These are phyloP conservation scores for Fusarium subglutinans DNA, from an alignment of 2,329 filamentous ascomycete species.

Conservation along the genomic window DNA sequence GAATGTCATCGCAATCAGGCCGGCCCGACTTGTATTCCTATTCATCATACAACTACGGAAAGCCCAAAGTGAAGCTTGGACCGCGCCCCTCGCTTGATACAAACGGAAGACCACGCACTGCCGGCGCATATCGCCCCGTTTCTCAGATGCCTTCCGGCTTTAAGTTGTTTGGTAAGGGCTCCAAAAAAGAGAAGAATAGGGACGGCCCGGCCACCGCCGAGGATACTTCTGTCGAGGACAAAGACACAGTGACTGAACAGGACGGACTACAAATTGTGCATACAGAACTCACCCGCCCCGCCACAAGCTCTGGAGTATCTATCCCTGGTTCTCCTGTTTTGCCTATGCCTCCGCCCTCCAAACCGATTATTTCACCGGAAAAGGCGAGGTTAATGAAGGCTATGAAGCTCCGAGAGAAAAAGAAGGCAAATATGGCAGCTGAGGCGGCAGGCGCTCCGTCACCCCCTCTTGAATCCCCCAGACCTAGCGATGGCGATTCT, in stretches of 20 bases:
- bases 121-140: slow-evolving; percentile 73
- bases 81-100: slow-evolving; percentile 81
- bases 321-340: slow-evolving; percentile 51
- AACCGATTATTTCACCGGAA: slow-evolving; percentile 78
- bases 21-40: slow-evolving; percentile 62
- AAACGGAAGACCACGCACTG: slow-evolving; percentile 68
- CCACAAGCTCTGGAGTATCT: slow-evolving; percentile 57
- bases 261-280: slow-evolving; percentile 43
- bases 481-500: slow-evolving; percentile 33
- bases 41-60: slow-evolving; percentile 62
- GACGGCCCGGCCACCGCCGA: slow-evolving; percentile 43
- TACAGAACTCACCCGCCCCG: slow-evolving; percentile 47
- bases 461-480: slow-evolving; percentile 29
- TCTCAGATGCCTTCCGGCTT: slow-evolving; percentile 84
- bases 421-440: slow-evolving; percentile 54
- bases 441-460: slow-evolving; percentile 31
- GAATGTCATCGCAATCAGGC: slow-evolving; percentile 62
- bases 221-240: slow-evolving; percentile 51
- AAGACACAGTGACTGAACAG: slow-evolving; percentile 48
- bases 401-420: slow-evolving; percentile 87
- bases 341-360: slow-evolving; percentile 54
- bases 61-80: slow-evolving; percentile 88
- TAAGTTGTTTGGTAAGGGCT: slow-evolving; percentile 70
- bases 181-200: slow-evolving; percentile 56
- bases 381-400: slow-evolving; percentile 95